phyloP scores from a whole-genome alignment of 2,329 filamentous ascomycete genomes.

The Aspergillus pseudotamarii region DNA sequence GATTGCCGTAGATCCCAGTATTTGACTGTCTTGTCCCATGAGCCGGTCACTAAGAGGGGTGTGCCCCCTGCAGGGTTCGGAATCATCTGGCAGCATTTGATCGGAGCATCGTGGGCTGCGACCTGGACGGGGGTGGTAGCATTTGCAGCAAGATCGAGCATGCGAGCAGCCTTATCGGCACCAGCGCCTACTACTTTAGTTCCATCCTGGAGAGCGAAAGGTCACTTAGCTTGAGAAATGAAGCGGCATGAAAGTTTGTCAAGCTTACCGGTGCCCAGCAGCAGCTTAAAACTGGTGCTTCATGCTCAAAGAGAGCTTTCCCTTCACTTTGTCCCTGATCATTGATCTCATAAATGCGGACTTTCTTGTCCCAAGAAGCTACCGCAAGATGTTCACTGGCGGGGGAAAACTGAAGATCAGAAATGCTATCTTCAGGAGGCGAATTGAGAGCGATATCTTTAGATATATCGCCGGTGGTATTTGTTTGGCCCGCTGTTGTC shows the following conservation, averaged over 20 bases:
- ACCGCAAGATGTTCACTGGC: conserved; percentile 81
- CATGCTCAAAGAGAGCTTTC: conserved; percentile 83
- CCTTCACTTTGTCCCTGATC: conserved; percentile 76
- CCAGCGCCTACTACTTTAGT: conserved; percentile 84
- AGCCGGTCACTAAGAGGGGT: conserved; percentile 85
- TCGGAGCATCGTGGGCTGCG: conserved; percentile 80
- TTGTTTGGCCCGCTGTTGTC: conserved; percentile 56
- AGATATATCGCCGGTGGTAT: conserved; percentile 86
- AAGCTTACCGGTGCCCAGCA: conserved; percentile 82
- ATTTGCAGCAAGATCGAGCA: conserved; percentile 72
- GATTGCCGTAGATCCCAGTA: conserved; percentile 60
- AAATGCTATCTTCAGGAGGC: conserved; percentile 86
- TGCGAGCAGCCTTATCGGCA: conserved; percentile 86
- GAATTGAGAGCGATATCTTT: conserved; percentile 79
- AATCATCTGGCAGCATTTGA: conserved; percentile 78
- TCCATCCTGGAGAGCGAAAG: conserved; percentile 68
- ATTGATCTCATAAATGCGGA: conserved; percentile 92
- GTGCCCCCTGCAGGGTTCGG: conserved; percentile 58
- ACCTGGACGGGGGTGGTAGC: conserved; percentile 67
- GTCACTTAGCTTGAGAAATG: background rate
- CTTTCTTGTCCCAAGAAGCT: conserved; percentile 95
- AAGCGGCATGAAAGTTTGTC: background rate
- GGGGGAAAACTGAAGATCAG: conserved; percentile 81
- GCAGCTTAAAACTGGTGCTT: conserved; percentile 78
- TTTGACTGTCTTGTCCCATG: conserved; percentile 61